phyloP scores from a whole-genome alignment of 192 early-diverging fungal species.

The Jimgerdemannia lactiflua region DNA sequence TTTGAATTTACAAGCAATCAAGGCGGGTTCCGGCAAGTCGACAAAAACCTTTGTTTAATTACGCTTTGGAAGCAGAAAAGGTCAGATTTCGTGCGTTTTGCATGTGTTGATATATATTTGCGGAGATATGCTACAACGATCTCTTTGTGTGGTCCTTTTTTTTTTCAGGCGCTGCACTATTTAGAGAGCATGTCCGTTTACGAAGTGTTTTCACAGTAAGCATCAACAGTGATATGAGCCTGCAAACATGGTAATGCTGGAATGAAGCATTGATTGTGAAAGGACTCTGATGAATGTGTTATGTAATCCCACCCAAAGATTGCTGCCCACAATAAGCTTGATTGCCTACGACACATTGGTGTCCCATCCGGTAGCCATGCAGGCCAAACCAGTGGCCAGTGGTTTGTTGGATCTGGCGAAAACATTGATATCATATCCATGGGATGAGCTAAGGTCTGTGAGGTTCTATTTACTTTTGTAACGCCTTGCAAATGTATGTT shows the following conservation, averaged over 20 bases:
- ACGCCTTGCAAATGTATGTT: neutral
- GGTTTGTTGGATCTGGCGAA: constrained; percentile 31
- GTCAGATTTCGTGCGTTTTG: constrained; percentile 21
- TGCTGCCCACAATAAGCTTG: constrained; percentile 74
- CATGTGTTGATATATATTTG: too few relatives aligned
- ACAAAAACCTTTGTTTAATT: constrained; percentile 83
- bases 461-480: neutral
- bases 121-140: neutral
- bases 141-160: constrained; percentile 21
- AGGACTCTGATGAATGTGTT: constrained; percentile 11
- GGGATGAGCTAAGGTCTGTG: constrained; percentile 39
- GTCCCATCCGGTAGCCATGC: constrained; percentile 49
- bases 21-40: constrained; percentile 57
- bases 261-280: too few relatives aligned
- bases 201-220: constrained; percentile 54
- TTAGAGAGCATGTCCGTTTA: constrained; percentile 55
- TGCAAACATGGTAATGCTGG: too few relatives aligned
- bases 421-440: constrained; percentile 35
- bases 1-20: constrained; percentile 26
- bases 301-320: constrained; percentile 25
- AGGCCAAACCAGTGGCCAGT: constrained; percentile 38
- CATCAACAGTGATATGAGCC: neutral
- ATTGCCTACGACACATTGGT: constrained; percentile 72
- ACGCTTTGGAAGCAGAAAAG: constrained; percentile 72
- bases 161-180: constrained; percentile 51